phyloP scores from a whole-genome alignment of 2,329 filamentous ascomycete genomes.

The Dichotomopilus funicola region DNA sequence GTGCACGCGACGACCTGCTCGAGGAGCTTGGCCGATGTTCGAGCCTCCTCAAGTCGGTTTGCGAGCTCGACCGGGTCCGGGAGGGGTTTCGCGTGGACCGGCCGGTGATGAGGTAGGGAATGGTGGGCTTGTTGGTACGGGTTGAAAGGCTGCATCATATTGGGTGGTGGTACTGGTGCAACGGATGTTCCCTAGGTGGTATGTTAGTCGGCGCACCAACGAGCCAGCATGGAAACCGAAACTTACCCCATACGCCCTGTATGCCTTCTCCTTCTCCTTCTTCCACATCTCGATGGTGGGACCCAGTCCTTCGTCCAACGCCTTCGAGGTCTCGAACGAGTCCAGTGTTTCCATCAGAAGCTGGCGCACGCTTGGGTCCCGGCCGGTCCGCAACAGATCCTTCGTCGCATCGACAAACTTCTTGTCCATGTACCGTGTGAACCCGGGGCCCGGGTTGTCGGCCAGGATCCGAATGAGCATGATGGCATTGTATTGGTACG shows the following conservation, averaged over 20 bases:
- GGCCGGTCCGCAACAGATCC: conserved; percentile 62
- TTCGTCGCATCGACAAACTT: conserved; percentile 75
- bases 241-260: conserved; percentile 46
- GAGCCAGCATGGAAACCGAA: conserved; percentile 7
- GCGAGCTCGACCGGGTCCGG: conserved; percentile 72
- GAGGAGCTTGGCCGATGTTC: conserved; percentile 85
- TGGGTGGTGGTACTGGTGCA: conserved; percentile 25
- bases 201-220: background rate
- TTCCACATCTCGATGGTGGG: conserved; percentile 79
- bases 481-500: conserved; percentile 88
- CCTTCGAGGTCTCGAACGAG: conserved; percentile 64
- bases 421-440: conserved; percentile 83
- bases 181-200: conserved; percentile 22
- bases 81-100: conserved; percentile 44
- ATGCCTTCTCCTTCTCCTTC: conserved; percentile 69
- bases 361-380: conserved; percentile 72
- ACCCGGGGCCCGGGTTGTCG: conserved; percentile 85
- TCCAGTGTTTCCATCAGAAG: conserved; percentile 84
- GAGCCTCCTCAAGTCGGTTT: conserved; percentile 80
- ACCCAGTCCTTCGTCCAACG: conserved; percentile 65
- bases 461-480: conserved; percentile 90
- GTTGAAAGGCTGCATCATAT: conserved; percentile 37
- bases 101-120: conserved; percentile 30
- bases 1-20: conserved; percentile 86
- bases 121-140: conserved; percentile 21